Conservation (phyloP, 179 eudicot species). For the Corrigiola litoralis region DNA sequence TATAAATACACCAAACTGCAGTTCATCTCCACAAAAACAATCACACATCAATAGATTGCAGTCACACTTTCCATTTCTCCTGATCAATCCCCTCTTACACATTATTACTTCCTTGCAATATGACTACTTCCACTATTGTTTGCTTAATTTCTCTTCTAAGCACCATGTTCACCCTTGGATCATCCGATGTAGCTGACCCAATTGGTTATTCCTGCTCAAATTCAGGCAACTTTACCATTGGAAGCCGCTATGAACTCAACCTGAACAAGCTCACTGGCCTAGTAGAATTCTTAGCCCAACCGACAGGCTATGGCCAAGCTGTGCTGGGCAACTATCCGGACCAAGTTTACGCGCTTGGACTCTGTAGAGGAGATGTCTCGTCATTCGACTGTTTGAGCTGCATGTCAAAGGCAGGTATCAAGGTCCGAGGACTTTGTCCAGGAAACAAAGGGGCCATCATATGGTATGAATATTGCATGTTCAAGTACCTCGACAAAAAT, state of each 20-base stretch:
- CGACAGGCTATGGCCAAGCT: conserved; percentile 11
- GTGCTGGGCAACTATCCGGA: neutral
- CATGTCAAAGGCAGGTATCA: conserved; percentile 2
- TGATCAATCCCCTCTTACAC: no score
- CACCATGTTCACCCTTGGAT: neutral
- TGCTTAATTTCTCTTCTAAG: neutral
- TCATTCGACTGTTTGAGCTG: conserved; percentile 11
- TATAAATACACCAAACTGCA: conserved; percentile 1
- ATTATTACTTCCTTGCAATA: no score
- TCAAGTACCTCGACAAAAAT: conserved; percentile 5
- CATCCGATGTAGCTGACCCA: conserved; percentile 3
- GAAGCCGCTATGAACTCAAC: conserved; percentile 3
- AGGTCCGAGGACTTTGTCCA: conserved; percentile 7
- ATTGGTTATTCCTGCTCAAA: neutral
- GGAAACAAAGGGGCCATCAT: conserved; percentile 6
- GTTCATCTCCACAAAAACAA: neutral
- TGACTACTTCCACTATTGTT: neutral
- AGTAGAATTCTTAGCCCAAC: neutral
- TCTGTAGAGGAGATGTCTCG: conserved; percentile 19
- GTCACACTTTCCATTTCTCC: no score
- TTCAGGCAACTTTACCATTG: neutral
- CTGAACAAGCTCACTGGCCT: conserved; percentile 13
- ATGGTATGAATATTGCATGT: conserved; percentile 23
- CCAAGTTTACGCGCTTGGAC: conserved; percentile 16
- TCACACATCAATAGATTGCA: neutral